Base-by-base conservation (phyloP, 352 stramenopile species). In the Globisporangium orthogonon region DNA sequence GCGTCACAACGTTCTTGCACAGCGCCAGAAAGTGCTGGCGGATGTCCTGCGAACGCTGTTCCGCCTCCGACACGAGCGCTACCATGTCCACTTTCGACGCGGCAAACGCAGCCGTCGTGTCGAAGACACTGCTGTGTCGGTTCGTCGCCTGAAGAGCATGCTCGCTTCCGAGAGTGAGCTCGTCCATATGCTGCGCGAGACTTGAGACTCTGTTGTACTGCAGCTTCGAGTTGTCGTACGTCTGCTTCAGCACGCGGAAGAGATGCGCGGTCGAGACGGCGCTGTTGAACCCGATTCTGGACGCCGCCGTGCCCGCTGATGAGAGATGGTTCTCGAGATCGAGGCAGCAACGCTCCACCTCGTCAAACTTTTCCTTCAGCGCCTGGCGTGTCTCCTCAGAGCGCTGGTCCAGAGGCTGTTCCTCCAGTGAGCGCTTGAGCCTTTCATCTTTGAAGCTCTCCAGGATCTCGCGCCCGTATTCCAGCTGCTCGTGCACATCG, bases 401-500 rank as follows among this genome's bases (percentile, higher is more conserved):
- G 58, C 78, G 71, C 35, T 86, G 66, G 31, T 89, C 79, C 15
- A 89, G 70, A 55, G 79, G 79, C 48, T 89, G 79, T 47, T 83
- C 74, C 61, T 89, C 78, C 33, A 89, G 60, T 9, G 75, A 75
- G 28, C 65, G 75, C 60, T 86, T 87, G 0, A 87, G 53, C 37
- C 56, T 67, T 49, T 88, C 76, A 29, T 89, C 74, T 56, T 83
- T 77, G 40, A 87, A 87, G 39, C 79, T 87, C 5, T 65, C 61
- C n/a, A 89, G 57, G 58, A 87, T 86, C 40, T 89, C 79, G 15
- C 76, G 76, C 6, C 71, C 66, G 62, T 87, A 89, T 41, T 87
- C 79, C 2, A 89, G 62, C 53, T 89, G 79, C 37, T 89, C 77
- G 54, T 89, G 79, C n/a, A 89, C 74, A 52, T 89, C 75, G 23